Base-by-base conservation (phyloP, 345 rosid species). In the Carallia pectinifolia region DNA sequence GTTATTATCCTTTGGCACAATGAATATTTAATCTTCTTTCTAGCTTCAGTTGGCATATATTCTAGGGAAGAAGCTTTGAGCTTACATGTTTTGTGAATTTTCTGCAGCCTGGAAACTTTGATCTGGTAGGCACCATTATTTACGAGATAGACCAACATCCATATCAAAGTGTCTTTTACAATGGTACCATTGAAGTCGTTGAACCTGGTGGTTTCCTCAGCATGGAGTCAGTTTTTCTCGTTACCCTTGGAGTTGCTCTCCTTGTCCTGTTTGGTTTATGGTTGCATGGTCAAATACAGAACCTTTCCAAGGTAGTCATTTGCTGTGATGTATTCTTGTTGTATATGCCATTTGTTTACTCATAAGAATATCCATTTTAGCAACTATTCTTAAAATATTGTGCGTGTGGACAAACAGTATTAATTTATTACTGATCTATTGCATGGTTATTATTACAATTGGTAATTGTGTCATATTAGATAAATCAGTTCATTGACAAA, bases 161-260 rank as follows among this genome's bases (percentile, higher is more conserved):
- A 31, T 92, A 84, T 79, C 89, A 89, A 70, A 95, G 78, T 79
- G 81, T 80, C 30, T 92, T 90, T 79, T 89, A 86, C 74, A 95
- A 92, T 74, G 96, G 94, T 70, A 90, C 99, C 74, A 75, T 95
- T 17, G 99, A 95, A 85, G 96, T 92, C 69, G 82, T 89, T 62
- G 99, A 95, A 73, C 76, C 84, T 40, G 97, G 97, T 47, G 88
- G 86, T 67, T 85, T 92, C 75, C 71, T 92, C 65, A 92, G 90
- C 74, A 75, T 87, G 61, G 99, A 95, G 73, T 90, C 99, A 29
- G 91, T 95, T 72, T 89, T 95, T 77, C 97, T 95, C 50, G 75
- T 87, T 62, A 86, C 93, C 71, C 87, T 94, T 67, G 92, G 94
- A 16, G 56, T 82, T 16, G 90, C 91, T n/a, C 79, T 86, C 72